Evolutionary conservation across 2,329 filamentous ascomycete genomes (phyloP), one percentile per base, ranked within the genome.

Genomic region (Chrysoporthe deuterocubensis): DNA sequence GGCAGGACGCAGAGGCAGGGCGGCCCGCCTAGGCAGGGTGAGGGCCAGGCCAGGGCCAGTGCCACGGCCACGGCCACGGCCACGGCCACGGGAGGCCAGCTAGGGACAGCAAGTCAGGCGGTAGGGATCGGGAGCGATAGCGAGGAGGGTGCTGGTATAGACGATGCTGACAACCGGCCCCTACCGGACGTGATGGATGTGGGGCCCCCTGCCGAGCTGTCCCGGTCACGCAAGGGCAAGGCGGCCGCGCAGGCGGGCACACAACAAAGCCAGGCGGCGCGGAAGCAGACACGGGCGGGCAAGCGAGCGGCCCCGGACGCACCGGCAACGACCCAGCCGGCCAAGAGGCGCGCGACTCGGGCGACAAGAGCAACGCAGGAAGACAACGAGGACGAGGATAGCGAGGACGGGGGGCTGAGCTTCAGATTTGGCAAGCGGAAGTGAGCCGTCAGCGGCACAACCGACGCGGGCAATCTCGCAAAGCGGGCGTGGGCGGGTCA

Each of bases 361-460:
- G 73, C 72, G 13, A 67, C 73, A 2, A 64, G 64, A 34, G 32
- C 75, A 1, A 65, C 68, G 1, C 70, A 59, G 18, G 77, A 75
- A 62, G 78, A 79, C 43, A 75, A 75, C 26, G 77, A 64, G 16
- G 78, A 75, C 63, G 78, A 79, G 52, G 78, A 87, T 44, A 87
- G 84, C 69, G 86, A 88, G 57, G 86, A 88, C 67, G 85, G 84
- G 72, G 56, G 63, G 1, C 79, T 87, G 62, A 83, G 83, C 71
- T 89, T 89, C 73, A 80, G 81, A 65, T 89, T 88, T 74, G 82
- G 84, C 42, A 83, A 81, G 74, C 79, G 85, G 73, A 80, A 80
- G 73, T 84, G 52, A 43, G 32, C 26, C 18, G 3, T 13, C 13
- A 18, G 26, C 13, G 48, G 14, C 32, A 54, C 16, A 37, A 43